Percentiles rank a stretch among this genome's conserved stretches.
These are phyloP conservation scores for Claviceps maximensis DNA, from an alignment of 2,329 filamentous ascomycete genomes.

Conservation along the genomic window DNA sequence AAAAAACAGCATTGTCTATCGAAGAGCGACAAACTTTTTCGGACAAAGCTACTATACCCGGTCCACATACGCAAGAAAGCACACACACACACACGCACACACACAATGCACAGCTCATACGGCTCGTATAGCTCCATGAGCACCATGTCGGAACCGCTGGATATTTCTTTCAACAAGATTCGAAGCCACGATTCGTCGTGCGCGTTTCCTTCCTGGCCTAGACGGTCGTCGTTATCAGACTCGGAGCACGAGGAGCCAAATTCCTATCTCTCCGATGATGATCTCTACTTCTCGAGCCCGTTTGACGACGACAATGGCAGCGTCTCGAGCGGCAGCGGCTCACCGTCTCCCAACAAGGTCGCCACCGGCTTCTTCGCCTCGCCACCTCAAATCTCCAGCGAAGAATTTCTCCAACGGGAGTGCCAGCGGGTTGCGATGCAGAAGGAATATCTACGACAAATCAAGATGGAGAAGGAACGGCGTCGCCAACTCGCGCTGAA, in stretches of 20 bases:
- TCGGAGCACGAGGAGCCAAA: slow-evolving; percentile 29
- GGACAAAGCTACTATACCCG: neutral
- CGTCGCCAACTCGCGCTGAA: slow-evolving; percentile 27
- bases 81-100: neutral
- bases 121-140: slow-evolving; percentile 37
- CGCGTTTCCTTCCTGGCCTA: slow-evolving; percentile 47
- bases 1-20: neutral
- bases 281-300: slow-evolving; percentile 40
- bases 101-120: slow-evolving; percentile 35
- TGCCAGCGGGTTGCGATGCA: slow-evolving; percentile 37
- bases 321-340: slow-evolving; percentile 31
- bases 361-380: slow-evolving; percentile 14
- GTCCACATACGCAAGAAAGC: neutral
- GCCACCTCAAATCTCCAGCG: slow-evolving; percentile 29
- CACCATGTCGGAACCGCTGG: slow-evolving; percentile 30
- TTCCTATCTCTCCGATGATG: slow-evolving; percentile 50
- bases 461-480: slow-evolving; percentile 42
- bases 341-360: slow-evolving; percentile 19
- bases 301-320: slow-evolving; percentile 37
- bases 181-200: slow-evolving; percentile 31
- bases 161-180: slow-evolving; percentile 30
- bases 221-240: slow-evolving; percentile 36
- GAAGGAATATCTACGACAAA: slow-evolving; percentile 36
- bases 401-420: slow-evolving; percentile 36
- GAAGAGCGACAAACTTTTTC: neutral